Base-by-base conservation (phyloP, 306 rosid species). In the Sicyos baderoa region DNA sequence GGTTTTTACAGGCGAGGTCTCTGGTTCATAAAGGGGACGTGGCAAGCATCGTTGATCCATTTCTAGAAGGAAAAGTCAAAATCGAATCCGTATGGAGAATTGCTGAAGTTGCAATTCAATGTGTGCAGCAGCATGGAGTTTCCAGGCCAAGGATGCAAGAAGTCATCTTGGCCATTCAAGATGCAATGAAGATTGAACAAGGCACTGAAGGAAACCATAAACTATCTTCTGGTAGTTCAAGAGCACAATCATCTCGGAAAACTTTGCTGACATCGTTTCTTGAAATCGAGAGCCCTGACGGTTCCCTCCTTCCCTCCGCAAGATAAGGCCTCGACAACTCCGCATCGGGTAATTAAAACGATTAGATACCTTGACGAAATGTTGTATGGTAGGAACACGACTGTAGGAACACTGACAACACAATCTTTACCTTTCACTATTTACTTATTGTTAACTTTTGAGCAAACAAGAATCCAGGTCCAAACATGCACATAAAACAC, bases 81-180 rank as follows among this genome's bases (percentile, higher is more conserved):
- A 90, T 80, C 0, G 99, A 93, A 71, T 93, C 99, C 18, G 72
- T 86, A 6, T 93, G 99, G 96, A 90, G 97, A 73, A 77, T 93
- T 18, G 96, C 96, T 14, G 96, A 90, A 83, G 85, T 86, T 25
- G 96, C 88, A 15, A 77, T 93, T 64, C 99, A 90, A 57, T 88
- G 99, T 77, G 91, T 93, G 48, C 89, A 93, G 55, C 91, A 86
- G 64, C 91, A 85, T 44, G 97, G 94, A 49, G 88, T 75, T 37
- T 81, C 84, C 6, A 85, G 98, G 82, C 98, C 98, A 19, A 89
- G 96, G 75, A 93, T 89, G 99, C 99, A 93, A 82, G 97, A 93
- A 75, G 87, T 90, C 47, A 90, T 93, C 37, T 53, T 88, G 78
- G 96, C 97, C 2, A 86, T 93, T 54, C 97, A 90, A 76, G 99